Base-by-base conservation (phyloP, 1,139 yeast genomes). In the Blastobotrys ciferrii region DNA sequence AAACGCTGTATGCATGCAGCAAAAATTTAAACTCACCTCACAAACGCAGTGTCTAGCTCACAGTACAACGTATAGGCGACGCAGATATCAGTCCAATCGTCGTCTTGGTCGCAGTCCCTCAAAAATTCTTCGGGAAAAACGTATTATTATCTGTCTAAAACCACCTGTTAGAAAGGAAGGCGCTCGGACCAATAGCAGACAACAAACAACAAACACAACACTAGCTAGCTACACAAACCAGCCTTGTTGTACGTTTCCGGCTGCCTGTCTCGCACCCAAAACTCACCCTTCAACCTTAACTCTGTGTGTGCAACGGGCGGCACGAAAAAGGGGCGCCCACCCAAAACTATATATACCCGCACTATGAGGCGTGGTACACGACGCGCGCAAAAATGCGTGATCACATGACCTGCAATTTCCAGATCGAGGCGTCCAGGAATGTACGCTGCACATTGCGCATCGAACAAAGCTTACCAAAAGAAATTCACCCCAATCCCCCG, bases 361-460 rank as follows among this genome's bases (percentile, higher is more conserved):
- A 33, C 13, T 33, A 33, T 33, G 38, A 33, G 38, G 38, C 38
- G 38, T 33, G 38, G 38, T 13, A 33, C 38, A 33, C 20, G 20
- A 33, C 38, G 17, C 38, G 38, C 38, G 38, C 17, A 33, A 33
- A 33, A 33, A 33, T 33, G 38, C 20, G 19, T 5, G 38, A 17
- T 33, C 38, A 33, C 38, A 33, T 33, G 38, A 33, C 38, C 38
- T 33, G 20, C 19, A 33, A 5, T 33, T 33, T 33, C 38, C 38
- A 13, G 17, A 33, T 33, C 38, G 20, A 33, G 38, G 7, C 3
- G 38, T 5, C 12, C 9, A 33, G 38, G 38, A 33, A 33, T 33
- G 38, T 23, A 23, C 28, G 28, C 28, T 23, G 28, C 28, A 23
- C 28, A 9, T 23, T 23, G 5, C 5, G 28, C 28, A 23, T 23